phyloP scores from a whole-genome alignment of 2,329 filamentous ascomycete species.

The Aureobasidium sp. region DNA sequence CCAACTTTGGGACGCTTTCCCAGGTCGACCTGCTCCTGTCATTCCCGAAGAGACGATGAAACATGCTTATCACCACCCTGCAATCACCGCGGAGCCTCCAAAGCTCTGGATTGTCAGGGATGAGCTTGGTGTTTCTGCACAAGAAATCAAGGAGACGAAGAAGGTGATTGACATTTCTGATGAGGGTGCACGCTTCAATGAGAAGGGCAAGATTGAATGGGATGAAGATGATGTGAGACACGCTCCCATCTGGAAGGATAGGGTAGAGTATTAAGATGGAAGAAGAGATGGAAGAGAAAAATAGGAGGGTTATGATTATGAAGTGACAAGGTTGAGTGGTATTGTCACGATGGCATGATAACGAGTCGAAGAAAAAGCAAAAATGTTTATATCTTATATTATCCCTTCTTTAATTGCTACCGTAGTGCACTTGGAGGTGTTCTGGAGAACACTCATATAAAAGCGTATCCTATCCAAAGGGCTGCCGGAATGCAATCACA shows the following conservation, averaged over 20 bases:
- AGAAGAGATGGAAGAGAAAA: background rate
- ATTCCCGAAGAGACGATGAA: conserved; percentile 27
- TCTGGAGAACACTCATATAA: too few relatives aligned
- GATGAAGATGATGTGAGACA: conserved; percentile 31
- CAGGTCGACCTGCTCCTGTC: conserved; percentile 17
- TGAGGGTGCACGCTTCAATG: conserved; percentile 38
- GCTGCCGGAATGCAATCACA: background rate
- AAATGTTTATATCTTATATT: background rate
- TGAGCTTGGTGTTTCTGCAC: conserved; percentile 35
- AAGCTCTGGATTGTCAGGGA: conserved; percentile 40
- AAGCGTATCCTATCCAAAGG: too few relatives aligned
- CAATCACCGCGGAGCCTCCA: conserved; percentile 34
- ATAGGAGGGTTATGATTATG: background rate
- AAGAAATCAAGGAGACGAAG: conserved; percentile 33
- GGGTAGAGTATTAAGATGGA: conserved; percentile 3
- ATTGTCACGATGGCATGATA: background rate
- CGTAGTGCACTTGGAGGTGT: too few relatives aligned
- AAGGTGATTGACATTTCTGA: conserved; percentile 37
- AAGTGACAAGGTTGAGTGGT: background rate
- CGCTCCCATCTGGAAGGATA: conserved; percentile 34
- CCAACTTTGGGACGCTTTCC: conserved; percentile 19
- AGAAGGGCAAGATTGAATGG: conserved; percentile 40
- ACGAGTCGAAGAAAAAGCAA: background rate
- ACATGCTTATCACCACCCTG: conserved; percentile 40
- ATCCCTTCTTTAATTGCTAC: too few relatives aligned